Base-by-base conservation (phyloP, 331 rosid genomes). In the Pyrus hybrid region DNA sequence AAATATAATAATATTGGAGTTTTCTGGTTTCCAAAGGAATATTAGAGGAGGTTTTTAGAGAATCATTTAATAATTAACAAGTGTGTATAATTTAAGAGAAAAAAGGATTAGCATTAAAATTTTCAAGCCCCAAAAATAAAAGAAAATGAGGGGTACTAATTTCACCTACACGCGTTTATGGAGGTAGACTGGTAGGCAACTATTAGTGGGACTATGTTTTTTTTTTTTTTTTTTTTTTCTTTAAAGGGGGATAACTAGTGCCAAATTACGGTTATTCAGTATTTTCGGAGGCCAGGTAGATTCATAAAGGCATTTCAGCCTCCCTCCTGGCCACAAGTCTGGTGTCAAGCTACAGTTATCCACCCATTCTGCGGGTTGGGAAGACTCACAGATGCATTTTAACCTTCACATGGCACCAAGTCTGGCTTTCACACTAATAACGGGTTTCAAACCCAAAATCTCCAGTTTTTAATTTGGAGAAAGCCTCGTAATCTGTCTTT, bases 261-360 rank as follows among this genome's bases (percentile, higher is more conserved):
- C 2, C 4, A 35, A 8, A 3, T 0, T 2, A 35, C 12, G 3
- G 12, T 35, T 35, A 35, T 35, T 2, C 0, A 8, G 0, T 0
- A 0, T 2, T 35, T 8, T 35, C 3, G 1, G 4, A 0, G 1
- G 13, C 0, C 4, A 3, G 0, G 2, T 2, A 9, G 0, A 37
- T 1, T 9, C 4, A 37, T 0, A 9, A 0, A 37, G 4, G 1
- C 10, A 37, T 37, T 35, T 37, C 1, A 37, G 3, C 1, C 13
- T 37, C 28, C 0, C 0, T 0, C 4, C 1, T 37, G 3, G 4
- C 13, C 43, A 37, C 4, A 37, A 9, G 4, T 37, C 1, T 9
- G 13, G 1, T 37, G 43, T 37, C 43, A 37, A 37, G 43, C 12
- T 37, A 37, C 1, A 0, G 4, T 37, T 37, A 37, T 37, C 13